Conservation (phyloP, 2,329 filamentous ascomycete genomes). For the Pseudopyrenochaeta lycopersici region DNA sequence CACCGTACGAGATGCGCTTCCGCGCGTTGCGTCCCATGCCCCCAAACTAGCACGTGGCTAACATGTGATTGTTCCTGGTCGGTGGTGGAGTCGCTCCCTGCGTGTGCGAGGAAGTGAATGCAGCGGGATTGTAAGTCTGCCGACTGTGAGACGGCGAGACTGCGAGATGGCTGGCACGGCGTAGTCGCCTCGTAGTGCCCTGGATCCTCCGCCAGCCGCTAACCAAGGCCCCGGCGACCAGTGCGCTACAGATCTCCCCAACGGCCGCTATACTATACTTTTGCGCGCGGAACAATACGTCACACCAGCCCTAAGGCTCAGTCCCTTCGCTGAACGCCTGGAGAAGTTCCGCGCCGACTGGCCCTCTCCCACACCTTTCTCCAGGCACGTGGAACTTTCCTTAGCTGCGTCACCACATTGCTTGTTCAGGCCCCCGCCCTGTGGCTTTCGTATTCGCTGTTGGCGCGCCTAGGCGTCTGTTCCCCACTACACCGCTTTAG, state of each 20-base stretch:
- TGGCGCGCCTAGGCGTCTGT: too few relatives aligned
- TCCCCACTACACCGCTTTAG: too few relatives aligned
- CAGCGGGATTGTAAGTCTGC: not conserved
- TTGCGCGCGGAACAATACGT: not conserved
- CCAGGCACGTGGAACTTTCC: conserved; percentile 8
- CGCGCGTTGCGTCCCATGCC: conserved; percentile 62
- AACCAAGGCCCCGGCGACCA: not conserved
- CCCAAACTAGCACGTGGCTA: conserved; percentile 22
- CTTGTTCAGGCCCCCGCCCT: too few relatives aligned
- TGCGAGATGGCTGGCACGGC: too few relatives aligned
- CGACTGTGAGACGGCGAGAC: not conserved
- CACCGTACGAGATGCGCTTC: conserved; percentile 64
- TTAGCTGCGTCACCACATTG: not conserved
- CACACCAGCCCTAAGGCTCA: not conserved
- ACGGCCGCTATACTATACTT: not conserved
- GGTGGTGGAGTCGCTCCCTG: too few relatives aligned
- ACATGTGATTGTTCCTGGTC: conserved; percentile 20
- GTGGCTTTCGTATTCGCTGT: too few relatives aligned
- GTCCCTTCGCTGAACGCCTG: not conserved
- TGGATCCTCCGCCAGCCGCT: not conserved
- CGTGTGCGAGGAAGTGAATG: not conserved
- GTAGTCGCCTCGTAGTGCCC: not conserved
- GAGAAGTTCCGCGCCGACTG: not conserved
- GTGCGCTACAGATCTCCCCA: not conserved
- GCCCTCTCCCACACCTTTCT: conserved; percentile 4